These are phyloP conservation scores for Eucalyptus camaldulensis DNA, from an alignment of 345 rosid genomes.

Conservation along the genomic window DNA sequence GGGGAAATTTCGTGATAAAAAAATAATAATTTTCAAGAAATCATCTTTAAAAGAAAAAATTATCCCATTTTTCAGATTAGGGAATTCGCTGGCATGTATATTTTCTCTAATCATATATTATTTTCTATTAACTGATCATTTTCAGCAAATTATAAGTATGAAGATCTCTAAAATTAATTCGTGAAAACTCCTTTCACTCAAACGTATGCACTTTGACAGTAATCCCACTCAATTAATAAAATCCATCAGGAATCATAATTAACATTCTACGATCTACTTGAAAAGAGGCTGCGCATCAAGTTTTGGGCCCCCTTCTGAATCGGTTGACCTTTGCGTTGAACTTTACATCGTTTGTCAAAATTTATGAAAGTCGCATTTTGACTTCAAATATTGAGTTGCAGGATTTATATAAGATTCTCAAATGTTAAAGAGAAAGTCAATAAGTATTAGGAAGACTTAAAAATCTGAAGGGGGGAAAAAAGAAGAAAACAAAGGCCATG, in stretches of 20 bases:
- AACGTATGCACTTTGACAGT: background rate
- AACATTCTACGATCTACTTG: background rate
- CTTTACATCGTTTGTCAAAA: background rate
- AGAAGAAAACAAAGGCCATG: background rate
- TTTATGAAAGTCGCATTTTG: background rate
- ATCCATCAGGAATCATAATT: background rate
- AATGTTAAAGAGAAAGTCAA: background rate
- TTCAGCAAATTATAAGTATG: background rate
- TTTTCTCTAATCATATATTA: background rate
- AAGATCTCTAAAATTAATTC: background rate
- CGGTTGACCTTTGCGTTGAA: background rate
- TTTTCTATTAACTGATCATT: background rate
- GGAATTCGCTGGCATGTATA: background rate
- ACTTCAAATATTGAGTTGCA: background rate
- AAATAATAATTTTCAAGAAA: background rate
- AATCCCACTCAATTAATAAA: background rate
- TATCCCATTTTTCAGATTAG: background rate
- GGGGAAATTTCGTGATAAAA: background rate
- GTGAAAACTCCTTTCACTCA: background rate
- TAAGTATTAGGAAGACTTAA: background rate
- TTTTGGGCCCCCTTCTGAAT: background rate
- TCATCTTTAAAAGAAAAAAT: background rate
- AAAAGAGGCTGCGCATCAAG: background rate
- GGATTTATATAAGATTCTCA: background rate
- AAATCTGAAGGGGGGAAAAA: background rate